Evolutionary conservation across 257 asterid species (phyloP), one percentile per base, ranked within the genome.

Genomic region (Orobanche coerulescens): DNA sequence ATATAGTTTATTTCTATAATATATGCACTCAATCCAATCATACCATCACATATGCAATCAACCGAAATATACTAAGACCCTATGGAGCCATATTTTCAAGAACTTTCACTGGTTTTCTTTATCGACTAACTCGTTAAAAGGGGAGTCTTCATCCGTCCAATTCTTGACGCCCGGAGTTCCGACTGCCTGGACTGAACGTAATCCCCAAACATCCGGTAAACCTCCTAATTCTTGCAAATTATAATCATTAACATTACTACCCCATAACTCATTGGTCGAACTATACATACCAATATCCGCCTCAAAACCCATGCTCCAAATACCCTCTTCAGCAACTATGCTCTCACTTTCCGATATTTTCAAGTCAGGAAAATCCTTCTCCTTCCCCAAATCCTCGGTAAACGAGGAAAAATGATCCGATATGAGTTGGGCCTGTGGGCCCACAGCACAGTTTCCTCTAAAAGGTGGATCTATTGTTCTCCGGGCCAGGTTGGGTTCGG

Each of bases 151-250:
- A 23, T 53, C 62, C 13, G 68, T 82, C 88, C 75, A 78, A 15
- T 56, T 67, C 65, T 68, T 83, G 2, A 70, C 63, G 46, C 85
- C 88, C 58, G 80, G 68, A 64, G 79, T 71, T 63, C 75, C 82
- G 28, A 73, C 79, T 10, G 30, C 71, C 70, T 65, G 75, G 71
- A 77, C 47, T 39, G 82, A 62, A 44, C 72, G 85, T 37, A 80
- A 15, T 55, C 73, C 76, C 92, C 95, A 86, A 63, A 75, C 44
- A 71, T 86, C 91, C 12, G 84, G 34, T 50, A 75, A 30, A 2
- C 71, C 82, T 44, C 75, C 84, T 14, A 82, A 52, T 43, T 73
- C 90, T 13, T 78, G 79, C 60, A 72, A 50, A 46, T 69, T 78
- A 56, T 66, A 77, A 76, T 65, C 74, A 49, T 56, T 64, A 61